Evolutionary conservation across 2,329 filamentous ascomycete species (phyloP).

Genomic region (Cryphonectria carpinicola): DNA sequence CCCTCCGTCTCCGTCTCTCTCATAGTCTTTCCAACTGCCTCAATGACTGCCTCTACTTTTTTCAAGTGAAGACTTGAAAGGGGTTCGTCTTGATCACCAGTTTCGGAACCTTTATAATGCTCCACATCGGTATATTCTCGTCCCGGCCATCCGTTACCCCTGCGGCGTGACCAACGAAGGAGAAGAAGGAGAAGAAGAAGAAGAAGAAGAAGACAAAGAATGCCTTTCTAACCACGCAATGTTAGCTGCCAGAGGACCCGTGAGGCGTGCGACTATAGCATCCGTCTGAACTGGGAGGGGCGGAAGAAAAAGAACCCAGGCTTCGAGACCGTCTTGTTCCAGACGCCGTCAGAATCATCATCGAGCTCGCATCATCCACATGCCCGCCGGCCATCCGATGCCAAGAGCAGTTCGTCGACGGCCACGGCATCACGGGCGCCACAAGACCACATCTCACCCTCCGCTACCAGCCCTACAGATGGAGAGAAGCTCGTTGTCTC

Average conservation of each 20-base stretch:
- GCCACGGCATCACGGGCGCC: slow-evolving; percentile 18
- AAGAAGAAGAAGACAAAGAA: neutral
- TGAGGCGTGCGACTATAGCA: slow-evolving; percentile 79
- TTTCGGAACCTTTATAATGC: neutral
- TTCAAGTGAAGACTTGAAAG: slow-evolving; percentile 12
- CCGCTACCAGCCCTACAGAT: slow-evolving; percentile 9
- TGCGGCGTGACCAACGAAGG: neutral
- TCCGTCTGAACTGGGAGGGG: slow-evolving; percentile 80
- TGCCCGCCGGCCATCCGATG: slow-evolving; percentile 20
- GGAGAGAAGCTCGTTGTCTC: slow-evolving; percentile 4
- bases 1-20: slow-evolving; percentile 26
- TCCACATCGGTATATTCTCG: neutral
- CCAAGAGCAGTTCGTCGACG: slow-evolving; percentile 35
- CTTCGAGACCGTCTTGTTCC: slow-evolving; percentile 38
- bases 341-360: slow-evolving; percentile 31
- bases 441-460: slow-evolving; percentile 18
- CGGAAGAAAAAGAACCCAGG: slow-evolving; percentile 63
- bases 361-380: slow-evolving; percentile 23
- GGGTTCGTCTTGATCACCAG: neutral
- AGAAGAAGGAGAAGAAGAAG: neutral
- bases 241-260: slow-evolving; percentile 67
- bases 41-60: neutral
- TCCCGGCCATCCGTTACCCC: neutral
- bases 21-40: neutral
- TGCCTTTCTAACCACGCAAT: slow-evolving; percentile 11